Evolutionary conservation across 257 asterid genomes (phyloP).

Genomic region (Rauvolfia tetraphylla): DNA sequence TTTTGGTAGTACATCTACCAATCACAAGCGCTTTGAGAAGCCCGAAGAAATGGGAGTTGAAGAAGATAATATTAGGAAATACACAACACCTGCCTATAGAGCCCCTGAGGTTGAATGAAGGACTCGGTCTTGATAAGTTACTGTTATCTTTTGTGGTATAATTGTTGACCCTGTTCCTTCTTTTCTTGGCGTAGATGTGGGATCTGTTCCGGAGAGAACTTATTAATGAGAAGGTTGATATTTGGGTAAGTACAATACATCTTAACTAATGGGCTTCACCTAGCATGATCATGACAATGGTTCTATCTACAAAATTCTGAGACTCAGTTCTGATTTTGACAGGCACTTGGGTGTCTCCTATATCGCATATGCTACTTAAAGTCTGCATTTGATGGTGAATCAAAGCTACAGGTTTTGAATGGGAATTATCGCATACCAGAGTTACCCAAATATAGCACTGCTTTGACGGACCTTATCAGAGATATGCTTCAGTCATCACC

Average conservation of each 20-base stretch:
- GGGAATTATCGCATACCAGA: conserved; percentile 97
- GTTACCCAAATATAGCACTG: conserved; percentile 71
- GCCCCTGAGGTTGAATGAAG: conserved; percentile 87
- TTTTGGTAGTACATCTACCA: conserved; percentile 89
- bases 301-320: background rate
- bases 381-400: conserved; percentile 97
- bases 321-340: conserved; percentile 19
- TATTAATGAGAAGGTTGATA: conserved; percentile 90
- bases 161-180: conserved; percentile 40
- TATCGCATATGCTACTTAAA: conserved; percentile 92
- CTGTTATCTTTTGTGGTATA: conserved; percentile 31
- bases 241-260: conserved; percentile 75
- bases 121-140: conserved; percentile 31
- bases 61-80: conserved; percentile 93
- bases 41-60: conserved; percentile 99
- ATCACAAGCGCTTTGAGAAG: conserved; percentile 94
- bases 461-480: conserved; percentile 64
- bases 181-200: conserved; percentile 83
- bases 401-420: conserved; percentile 90
- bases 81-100: conserved; percentile 98
- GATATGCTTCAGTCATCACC: conserved; percentile 92
- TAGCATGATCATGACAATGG: background rate
- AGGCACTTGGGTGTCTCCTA: conserved; percentile 98
- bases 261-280: background rate
- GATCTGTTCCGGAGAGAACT: conserved; percentile 84